These are phyloP conservation scores for Heliosperma pusillum DNA, from an alignment of 148 eudicot genomes.

Conservation along the genomic window DNA sequence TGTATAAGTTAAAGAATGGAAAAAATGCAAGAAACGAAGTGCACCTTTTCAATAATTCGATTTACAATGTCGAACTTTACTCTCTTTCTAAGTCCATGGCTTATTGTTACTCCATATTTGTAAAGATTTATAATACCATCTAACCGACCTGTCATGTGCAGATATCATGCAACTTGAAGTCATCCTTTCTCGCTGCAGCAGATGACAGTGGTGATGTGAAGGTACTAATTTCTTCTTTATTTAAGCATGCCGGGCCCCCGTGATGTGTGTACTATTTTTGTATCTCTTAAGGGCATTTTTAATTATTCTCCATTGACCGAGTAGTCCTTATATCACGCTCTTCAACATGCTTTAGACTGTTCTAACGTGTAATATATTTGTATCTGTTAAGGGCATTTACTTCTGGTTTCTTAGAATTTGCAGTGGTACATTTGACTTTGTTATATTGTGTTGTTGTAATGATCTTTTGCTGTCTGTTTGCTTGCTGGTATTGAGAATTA, in stretches of 20 bases:
- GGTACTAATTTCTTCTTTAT: constrained; percentile 37
- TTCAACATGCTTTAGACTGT: no score
- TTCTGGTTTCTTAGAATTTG: neutral
- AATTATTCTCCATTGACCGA: no score
- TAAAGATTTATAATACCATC: neutral
- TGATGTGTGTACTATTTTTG: neutral
- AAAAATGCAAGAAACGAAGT: neutral
- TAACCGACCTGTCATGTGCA: constrained; percentile 29
- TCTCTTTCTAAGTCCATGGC: neutral
- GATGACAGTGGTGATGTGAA: constrained; percentile 96
- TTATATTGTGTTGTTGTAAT: neutral
- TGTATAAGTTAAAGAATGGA: neutral
- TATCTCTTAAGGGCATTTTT: no score
- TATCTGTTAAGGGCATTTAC: neutral
- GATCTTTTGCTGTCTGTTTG: neutral
- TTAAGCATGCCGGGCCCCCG: neutral
- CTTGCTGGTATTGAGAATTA: neutral
- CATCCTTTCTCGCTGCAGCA: constrained; percentile 89
- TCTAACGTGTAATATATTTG: no score
- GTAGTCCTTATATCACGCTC: no score
- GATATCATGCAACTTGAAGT: constrained; percentile 78
- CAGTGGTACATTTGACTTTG: neutral
- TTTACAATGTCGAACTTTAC: neutral
- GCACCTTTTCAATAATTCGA: neutral
- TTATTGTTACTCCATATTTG: neutral